phyloP scores from a whole-genome alignment of 345 rosid genomes.

The Rhizophora mangle region DNA sequence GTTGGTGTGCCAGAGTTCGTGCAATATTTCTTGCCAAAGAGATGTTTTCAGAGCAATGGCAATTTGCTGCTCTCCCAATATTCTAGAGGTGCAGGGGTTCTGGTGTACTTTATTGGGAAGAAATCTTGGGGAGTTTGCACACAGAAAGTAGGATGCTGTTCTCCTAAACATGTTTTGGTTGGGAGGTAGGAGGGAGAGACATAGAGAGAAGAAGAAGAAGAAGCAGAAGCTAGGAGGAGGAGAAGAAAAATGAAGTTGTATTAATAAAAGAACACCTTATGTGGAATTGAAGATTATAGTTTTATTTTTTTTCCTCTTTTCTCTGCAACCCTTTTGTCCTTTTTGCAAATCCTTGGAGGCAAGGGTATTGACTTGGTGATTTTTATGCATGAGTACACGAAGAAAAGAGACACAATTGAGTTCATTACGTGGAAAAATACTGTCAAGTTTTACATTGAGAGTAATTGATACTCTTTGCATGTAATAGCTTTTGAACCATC shows the following conservation, averaged over 20 bases:
- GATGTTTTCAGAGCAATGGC: too few relatives aligned
- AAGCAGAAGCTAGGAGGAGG: not conserved
- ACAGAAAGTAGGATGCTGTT: too few relatives aligned
- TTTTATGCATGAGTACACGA: conserved; percentile 71
- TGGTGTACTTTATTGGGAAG: not conserved
- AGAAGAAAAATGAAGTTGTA: too few relatives aligned
- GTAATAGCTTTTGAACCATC: too few relatives aligned
- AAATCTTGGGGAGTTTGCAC: not conserved
- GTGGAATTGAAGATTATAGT: not conserved
- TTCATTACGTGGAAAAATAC: conserved; percentile 65
- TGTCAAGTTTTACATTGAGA: conserved; percentile 60
- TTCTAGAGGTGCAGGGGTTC: not conserved
- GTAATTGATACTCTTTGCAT: conserved; percentile 7
- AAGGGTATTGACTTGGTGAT: conserved; percentile 58
- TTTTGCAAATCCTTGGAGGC: conserved; percentile 54
- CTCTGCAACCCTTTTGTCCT: not conserved
- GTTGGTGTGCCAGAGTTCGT: too few relatives aligned
- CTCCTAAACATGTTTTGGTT: not conserved
- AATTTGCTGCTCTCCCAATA: not conserved
- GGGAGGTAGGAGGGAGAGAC: not conserved
- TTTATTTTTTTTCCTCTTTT: not conserved
- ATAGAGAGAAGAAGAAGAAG: not conserved
- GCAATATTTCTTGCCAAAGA: too few relatives aligned
- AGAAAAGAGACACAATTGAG: conserved; percentile 61
- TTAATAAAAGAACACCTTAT: too few relatives aligned